A percentile compares a stretch with the other conserved stretches of the same genome.
These are phyloP conservation scores for Phytophthora chlamydospora DNA, from an alignment of 352 stramenopile genomes.

Conservation along the genomic window DNA sequence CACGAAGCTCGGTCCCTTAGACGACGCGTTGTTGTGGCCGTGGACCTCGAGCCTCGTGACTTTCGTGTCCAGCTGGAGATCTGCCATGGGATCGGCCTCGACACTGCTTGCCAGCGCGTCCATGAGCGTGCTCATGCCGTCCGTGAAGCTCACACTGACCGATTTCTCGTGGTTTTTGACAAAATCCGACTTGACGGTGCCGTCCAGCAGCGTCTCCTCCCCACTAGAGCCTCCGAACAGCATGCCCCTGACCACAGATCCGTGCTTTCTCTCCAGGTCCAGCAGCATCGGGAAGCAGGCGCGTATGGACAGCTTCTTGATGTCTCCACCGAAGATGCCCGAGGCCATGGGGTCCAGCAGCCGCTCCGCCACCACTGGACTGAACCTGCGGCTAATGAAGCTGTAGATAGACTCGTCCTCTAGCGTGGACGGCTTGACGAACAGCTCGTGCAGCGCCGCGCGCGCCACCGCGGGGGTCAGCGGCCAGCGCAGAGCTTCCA, in stretches of 20 bases:
- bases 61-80: slow-evolving; percentile 47
- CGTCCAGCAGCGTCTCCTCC: slow-evolving; percentile 67
- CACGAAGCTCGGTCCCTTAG: slow-evolving; percentile 37
- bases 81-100: slow-evolving; percentile 46
- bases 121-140: slow-evolving; percentile 81
- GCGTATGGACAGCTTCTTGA: slow-evolving; percentile 75
- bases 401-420: slow-evolving; percentile 85
- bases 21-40: slow-evolving; percentile 17
- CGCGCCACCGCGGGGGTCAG: slow-evolving; percentile 58
- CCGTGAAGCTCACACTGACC: slow-evolving; percentile 86
- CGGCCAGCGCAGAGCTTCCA: slow-evolving; percentile 70
- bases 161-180: slow-evolving; percentile 68
- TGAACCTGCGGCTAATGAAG: slow-evolving; percentile 82
- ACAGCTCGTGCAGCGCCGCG: slow-evolving; percentile 72
- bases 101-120: slow-evolving; percentile 51
- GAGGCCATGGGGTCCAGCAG: slow-evolving; percentile 84
- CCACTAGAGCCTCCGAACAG: slow-evolving; percentile 46
- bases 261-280: slow-evolving; percentile 78
- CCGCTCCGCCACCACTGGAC: slow-evolving; percentile 73
- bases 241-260: slow-evolving; percentile 81
- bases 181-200: slow-evolving; percentile 73
- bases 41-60: slow-evolving; percentile 38
- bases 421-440: slow-evolving; percentile 42
- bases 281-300: slow-evolving; percentile 82
- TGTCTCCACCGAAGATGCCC: slow-evolving; percentile 90